phyloP scores from a whole-genome alignment of 306 rosid genomes.

The Vicia sativa region DNA sequence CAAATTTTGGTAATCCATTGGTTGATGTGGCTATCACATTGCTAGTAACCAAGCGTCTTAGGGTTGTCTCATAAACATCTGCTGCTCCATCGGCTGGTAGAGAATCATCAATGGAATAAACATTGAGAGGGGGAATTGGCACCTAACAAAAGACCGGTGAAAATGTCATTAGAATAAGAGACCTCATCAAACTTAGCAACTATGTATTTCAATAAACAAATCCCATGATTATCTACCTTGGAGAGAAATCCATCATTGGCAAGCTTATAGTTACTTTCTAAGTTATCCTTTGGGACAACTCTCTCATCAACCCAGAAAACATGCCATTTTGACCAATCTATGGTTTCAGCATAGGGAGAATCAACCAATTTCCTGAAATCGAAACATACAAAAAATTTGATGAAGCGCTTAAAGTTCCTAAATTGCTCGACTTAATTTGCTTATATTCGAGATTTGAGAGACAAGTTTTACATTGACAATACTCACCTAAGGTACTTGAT shows the following conservation, averaged over 20 bases:
- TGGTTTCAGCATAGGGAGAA: constrained; percentile 57
- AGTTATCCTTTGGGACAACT: constrained; percentile 74
- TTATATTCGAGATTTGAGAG: neutral
- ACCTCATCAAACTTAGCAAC: neutral
- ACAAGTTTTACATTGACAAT: no score
- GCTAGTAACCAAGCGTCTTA: constrained; percentile 50
- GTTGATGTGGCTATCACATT: constrained; percentile 52
- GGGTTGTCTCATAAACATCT: constrained; percentile 69
- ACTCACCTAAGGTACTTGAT: constrained; percentile 64
- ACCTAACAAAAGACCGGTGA: constrained; percentile 46
- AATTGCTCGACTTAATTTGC: neutral
- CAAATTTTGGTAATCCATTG: constrained; percentile 70
- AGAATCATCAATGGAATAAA: constrained; percentile 70
- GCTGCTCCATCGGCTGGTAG: constrained; percentile 80
- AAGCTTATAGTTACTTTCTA: constrained; percentile 83
- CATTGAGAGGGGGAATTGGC: constrained; percentile 58
- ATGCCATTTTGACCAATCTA: constrained; percentile 87
- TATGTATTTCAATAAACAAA: neutral
- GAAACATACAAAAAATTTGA: neutral
- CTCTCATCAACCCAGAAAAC: constrained; percentile 87
- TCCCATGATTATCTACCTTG: constrained; percentile 47
- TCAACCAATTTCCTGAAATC: constrained; percentile 71
- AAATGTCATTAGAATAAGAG: neutral
- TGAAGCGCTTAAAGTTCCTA: neutral
- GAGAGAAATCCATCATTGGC: constrained; percentile 81